phyloP scores from a whole-genome alignment of 192 early-diverging fungal genomes.

The Coemansia sp. region DNA sequence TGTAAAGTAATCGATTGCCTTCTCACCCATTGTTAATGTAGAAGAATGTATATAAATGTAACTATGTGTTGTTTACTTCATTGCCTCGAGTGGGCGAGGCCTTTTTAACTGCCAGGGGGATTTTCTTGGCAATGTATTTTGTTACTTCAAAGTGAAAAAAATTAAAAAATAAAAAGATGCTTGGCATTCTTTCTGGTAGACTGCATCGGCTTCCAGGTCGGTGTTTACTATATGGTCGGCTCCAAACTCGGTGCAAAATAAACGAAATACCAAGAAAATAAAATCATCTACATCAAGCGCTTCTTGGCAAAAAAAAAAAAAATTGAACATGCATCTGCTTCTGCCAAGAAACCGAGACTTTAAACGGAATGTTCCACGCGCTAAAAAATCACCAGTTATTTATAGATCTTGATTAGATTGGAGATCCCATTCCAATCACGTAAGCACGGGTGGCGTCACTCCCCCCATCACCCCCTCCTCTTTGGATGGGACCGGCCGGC shows the following conservation, averaged over 20 bases:
- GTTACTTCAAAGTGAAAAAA: not conserved
- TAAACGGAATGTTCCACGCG: not conserved
- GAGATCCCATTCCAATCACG: not conserved
- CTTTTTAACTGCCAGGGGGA: not conserved
- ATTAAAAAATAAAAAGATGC: not conserved
- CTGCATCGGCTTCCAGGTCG: not conserved
- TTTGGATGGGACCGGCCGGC: not conserved
- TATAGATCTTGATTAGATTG: not conserved
- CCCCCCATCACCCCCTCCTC: no score
- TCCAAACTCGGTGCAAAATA: not conserved
- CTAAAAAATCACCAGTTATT: not conserved
- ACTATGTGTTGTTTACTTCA: not conserved
- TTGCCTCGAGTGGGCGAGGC: not conserved
- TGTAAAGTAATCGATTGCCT: conserved; percentile 21
- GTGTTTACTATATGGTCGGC: not conserved
- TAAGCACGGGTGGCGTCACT: not conserved
- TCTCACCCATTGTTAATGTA: not conserved
- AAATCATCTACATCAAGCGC: not conserved
- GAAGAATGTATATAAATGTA: not conserved
- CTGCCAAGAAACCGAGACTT: not conserved
- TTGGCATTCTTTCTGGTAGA: not conserved
- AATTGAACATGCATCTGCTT: not conserved
- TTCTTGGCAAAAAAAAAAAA: not conserved
- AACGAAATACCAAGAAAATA: not conserved
- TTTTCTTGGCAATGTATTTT: not conserved